Conservation (phyloP, 2,329 filamentous ascomycete genomes). For the Trichoderma hamatum region DNA sequence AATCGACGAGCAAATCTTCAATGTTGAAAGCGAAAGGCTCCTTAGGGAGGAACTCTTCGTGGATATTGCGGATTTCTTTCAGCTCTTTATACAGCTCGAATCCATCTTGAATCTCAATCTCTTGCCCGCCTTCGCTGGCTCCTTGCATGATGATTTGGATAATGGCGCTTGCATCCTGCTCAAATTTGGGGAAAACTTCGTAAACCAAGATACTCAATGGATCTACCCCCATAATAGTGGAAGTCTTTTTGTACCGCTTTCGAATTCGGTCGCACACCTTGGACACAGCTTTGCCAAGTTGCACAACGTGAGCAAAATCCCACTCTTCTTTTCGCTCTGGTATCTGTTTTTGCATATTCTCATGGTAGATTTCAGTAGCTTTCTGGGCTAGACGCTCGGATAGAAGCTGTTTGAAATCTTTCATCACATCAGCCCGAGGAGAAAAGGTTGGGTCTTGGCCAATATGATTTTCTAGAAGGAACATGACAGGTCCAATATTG, state of each 20-base stretch:
- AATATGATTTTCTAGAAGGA: conserved; percentile 79
- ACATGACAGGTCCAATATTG: conserved; percentile 77
- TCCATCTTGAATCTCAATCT: conserved; percentile 86
- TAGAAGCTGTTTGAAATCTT: conserved; percentile 72
- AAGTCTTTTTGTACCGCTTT: conserved; percentile 87
- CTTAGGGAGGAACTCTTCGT: conserved; percentile 72
- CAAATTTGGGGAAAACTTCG: conserved; percentile 86
- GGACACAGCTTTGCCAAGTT: conserved; percentile 82
- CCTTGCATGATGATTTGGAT: conserved; percentile 78
- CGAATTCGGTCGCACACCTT: conserved; percentile 86
- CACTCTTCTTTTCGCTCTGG: conserved; percentile 79
- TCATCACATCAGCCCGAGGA: conserved; percentile 67
- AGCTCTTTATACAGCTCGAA: conserved; percentile 92
- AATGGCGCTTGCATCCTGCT: conserved; percentile 84
- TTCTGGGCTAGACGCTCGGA: conserved; percentile 72
- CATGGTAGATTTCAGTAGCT: conserved; percentile 78
- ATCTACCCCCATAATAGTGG: conserved; percentile 78
- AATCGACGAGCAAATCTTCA: conserved; percentile 82
- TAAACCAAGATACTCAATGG: conserved; percentile 72
- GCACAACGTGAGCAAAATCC: conserved; percentile 89
- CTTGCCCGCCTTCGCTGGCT: conserved; percentile 68
- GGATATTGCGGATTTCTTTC: conserved; percentile 80
- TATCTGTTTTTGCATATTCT: conserved; percentile 77
- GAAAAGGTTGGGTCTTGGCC: conserved; percentile 76
- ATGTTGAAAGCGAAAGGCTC: conserved; percentile 83